These are phyloP conservation scores for Malus domestica DNA, from an alignment of 306 rosid genomes.

Conservation along the genomic window DNA sequence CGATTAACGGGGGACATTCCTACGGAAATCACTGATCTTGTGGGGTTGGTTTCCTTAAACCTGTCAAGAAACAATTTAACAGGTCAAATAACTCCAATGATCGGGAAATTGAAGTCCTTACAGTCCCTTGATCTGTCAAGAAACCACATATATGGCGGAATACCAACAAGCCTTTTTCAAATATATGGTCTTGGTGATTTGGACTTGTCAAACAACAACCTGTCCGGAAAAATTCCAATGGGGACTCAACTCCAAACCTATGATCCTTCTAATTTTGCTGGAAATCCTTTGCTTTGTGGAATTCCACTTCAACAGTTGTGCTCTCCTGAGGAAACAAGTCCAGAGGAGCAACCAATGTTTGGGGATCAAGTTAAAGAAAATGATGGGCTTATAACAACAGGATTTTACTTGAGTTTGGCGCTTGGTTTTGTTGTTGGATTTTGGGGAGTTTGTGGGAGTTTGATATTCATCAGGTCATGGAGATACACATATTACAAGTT, in stretches of 20 bases:
- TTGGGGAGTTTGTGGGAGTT: too few relatives aligned
- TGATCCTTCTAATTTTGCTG: not conserved
- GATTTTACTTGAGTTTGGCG: too few relatives aligned
- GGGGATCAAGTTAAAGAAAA: too few relatives aligned
- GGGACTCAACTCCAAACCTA: not conserved
- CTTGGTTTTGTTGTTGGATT: too few relatives aligned
- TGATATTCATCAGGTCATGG: too few relatives aligned
- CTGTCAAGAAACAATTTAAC: not conserved
- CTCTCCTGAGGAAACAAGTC: not conserved
- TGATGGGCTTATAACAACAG: too few relatives aligned
- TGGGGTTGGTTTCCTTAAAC: not conserved
- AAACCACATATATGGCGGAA: not conserved
- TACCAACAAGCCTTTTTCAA: not conserved
- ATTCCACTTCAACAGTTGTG: not conserved
- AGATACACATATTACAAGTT: too few relatives aligned
- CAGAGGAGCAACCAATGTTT: too few relatives aligned
- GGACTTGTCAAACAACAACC: not conserved
- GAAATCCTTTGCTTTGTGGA: not conserved
- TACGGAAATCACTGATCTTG: not conserved
- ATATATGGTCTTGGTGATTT: not conserved
- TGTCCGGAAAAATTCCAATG: fast-evolving
- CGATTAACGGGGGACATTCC: slow-evolving; percentile 17
- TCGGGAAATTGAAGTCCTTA: not conserved
- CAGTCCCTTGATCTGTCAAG: slow-evolving; percentile 13
- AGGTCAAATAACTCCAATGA: slow-evolving; percentile 8